Evolutionary conservation across 2,329 filamentous ascomycete species (phyloP).

Genomic region (Ceratocystis lukuohia): DNA sequence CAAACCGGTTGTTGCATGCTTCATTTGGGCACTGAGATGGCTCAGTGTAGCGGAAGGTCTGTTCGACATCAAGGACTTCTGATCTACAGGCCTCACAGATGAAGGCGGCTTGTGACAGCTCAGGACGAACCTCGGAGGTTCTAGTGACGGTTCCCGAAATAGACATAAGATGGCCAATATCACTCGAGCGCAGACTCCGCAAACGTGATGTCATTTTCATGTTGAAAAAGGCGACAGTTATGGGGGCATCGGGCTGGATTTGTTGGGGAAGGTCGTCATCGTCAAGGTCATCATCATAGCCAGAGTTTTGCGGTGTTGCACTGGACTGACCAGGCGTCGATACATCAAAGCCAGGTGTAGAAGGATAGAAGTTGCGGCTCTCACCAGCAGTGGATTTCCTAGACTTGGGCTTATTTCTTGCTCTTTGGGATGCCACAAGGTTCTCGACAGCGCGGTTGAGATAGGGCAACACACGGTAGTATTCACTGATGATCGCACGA

Average conservation of each 20-base stretch:
- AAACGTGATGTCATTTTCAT: constrained; percentile 75
- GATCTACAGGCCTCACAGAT: constrained; percentile 77
- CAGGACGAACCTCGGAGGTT: constrained; percentile 91
- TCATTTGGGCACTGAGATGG: constrained; percentile 87
- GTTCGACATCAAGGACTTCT: constrained; percentile 80
- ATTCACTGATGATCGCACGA: constrained; percentile 74
- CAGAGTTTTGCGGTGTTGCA: constrained; percentile 17
- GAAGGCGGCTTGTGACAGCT: constrained; percentile 85
- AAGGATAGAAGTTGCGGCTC: constrained; percentile 13
- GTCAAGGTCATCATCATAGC: constrained; percentile 8
- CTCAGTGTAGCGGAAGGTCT: constrained; percentile 95
- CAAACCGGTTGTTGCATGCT: constrained; percentile 73
- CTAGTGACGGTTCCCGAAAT: constrained; percentile 94
- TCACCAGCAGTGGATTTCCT: constrained; percentile 13
- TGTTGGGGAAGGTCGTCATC: constrained; percentile 39
- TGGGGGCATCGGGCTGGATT: constrained; percentile 68
- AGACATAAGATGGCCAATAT: constrained; percentile 85
- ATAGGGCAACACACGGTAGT: constrained; percentile 91
- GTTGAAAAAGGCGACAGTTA: constrained; percentile 87
- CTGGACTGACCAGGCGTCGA: constrained; percentile 17
- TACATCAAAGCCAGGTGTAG: constrained; percentile 15
- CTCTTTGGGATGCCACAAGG: constrained; percentile 11
- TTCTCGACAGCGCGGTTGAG: constrained; percentile 51
- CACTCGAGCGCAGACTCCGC: constrained; percentile 70
- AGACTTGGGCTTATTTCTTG: constrained; percentile 6